Evolutionary conservation across 352 stramenopile genomes (phyloP), one percentile per base, ranked within the genome.

Genomic region (Phytopythium ostracodes): DNA sequence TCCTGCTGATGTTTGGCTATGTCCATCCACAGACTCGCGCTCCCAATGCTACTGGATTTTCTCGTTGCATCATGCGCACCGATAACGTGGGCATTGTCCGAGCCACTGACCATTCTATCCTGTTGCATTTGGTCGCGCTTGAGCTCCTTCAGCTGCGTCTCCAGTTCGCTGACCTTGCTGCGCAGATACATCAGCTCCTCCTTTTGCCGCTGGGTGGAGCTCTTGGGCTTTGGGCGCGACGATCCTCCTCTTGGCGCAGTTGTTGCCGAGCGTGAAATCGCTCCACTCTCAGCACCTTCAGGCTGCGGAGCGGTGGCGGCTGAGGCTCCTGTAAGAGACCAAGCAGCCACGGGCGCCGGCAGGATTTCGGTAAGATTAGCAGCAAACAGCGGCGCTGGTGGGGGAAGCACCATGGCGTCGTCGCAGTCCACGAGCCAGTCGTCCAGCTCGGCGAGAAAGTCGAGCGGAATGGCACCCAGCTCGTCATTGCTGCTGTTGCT

Each of bases 131-230:
- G 54, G 18, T 43, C 18, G 22, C n/a, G 14, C 24, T 68, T 58
- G 17, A 77, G 42, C 31, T 67, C 50, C 24, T 59, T 57, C 24
- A 75, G n/a, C 4, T 70, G 51, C 31, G 61, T 52, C 31, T 77
- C 62, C 11, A 77, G 67, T 38, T 77, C 64, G 18, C 61, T 64
- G 20, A 64, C 67, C 66, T 75, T 71, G 42, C 36, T 40, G 17
- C 68, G 65, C 27, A 77, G 27, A 43, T 63, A 73, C 50, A 65
- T 63, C 25, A 77, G 61, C 56, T 79, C 71, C 29, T 76, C 71
- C 50, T 78, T 76, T 44, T 71, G 66, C 59, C 70, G 64, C 50
- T 76, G 70, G 25, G 66, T 76, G 4, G 70, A 72, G 49, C 63
- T 74, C 47, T 76, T 76, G 14, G 52, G 43, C 29, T 73, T 76